Base-by-base conservation (phyloP, 2,329 filamentous ascomycete genomes). In the Colletotrichum karsti region DNA sequence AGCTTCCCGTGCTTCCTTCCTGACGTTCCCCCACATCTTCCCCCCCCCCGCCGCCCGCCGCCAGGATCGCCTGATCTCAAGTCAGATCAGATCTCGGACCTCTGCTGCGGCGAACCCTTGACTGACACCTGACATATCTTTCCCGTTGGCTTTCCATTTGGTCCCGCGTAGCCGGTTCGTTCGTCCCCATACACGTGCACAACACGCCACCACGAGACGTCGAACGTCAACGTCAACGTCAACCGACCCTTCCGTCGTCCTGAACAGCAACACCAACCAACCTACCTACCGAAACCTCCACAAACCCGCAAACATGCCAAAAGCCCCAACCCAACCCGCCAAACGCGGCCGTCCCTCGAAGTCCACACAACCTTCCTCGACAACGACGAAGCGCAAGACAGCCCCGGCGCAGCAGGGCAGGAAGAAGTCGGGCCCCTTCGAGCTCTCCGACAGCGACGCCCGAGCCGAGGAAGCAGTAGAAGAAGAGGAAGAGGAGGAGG, bases 301-400 rank as follows among this genome's bases (percentile, higher is more conserved):
- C 15, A 12, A 39, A 53, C 41, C 24, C 39, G 28, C 30, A 37
- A 71, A 30, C 2, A 80, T 84, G 30, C 80, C 83, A 1, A 84
- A 82, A 51, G 74, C 78, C 67, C 73, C 82, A 1, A 71, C 79
- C 5, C 73, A 75, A 7, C 70, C 76, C 8, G 71, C 75, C 10
- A 63, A 74, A 30, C 82, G 82, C 39, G 81, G 80, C 26, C 79
- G 80, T 7, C 73, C 79, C 5, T 26, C 60, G 72, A 76, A 63
- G 24, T 18, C 72, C 3, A 70, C 70, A 24, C 37, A 57, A 3
- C 30, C 58, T 12, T 53, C 44, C 44, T 28, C 51, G 10, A 65
- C 53, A 22, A 1, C 42, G 20, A 35, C 54, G 57, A 65, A 66
- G 41, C 63, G 62, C 20, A 53, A 71, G 55, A 73, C 76, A 13